Evolutionary conservation across 768 basidiomycete genomes (phyloP).

Genomic region (Boletus subcaerulescens): DNA sequence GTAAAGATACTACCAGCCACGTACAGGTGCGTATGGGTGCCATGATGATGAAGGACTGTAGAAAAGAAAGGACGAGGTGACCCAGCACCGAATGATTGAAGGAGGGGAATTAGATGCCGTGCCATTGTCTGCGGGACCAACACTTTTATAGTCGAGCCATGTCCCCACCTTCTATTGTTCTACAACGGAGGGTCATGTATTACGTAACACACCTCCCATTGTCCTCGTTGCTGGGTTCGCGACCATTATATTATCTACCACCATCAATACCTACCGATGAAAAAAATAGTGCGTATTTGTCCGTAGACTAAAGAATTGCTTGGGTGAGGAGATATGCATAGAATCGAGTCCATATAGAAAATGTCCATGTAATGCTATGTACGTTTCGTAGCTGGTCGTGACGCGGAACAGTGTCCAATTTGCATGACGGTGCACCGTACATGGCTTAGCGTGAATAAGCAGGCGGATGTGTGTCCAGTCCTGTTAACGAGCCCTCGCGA

Average conservation of each 20-base stretch:
- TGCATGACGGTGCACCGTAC: background rate
- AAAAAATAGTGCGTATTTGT: slow-evolving; percentile 13
- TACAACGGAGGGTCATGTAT: background rate
- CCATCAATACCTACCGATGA: background rate
- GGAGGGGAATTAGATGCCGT: slow-evolving; percentile 5
- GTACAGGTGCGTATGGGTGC: slow-evolving; percentile 42
- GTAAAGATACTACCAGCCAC: slow-evolving; percentile 17
- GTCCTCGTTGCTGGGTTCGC: slow-evolving; percentile 17
- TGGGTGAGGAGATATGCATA: slow-evolving; percentile 3
- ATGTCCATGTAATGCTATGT: slow-evolving; percentile 9
- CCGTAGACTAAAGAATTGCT: slow-evolving; percentile 13
- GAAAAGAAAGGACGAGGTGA: slow-evolving; percentile 22
- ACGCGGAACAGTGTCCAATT: background rate
- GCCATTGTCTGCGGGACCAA: background rate
- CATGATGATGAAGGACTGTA: slow-evolving; percentile 24
- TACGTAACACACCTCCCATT: slow-evolving; percentile 25
- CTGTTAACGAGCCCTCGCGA: background rate
- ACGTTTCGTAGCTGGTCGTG: slow-evolving; percentile 15
- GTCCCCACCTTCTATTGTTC: slow-evolving; percentile 30
- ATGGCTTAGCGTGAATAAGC: slow-evolving; percentile 20
- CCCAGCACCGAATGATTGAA: slow-evolving; percentile 32
- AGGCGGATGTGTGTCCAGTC: slow-evolving; percentile 15
- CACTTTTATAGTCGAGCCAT: slow-evolving; percentile 22
- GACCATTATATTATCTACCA: background rate
- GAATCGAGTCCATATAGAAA: slow-evolving; percentile 13